Evolutionary conservation across 1,139 yeast genomes (phyloP).

Genomic region (Saccharomyces hybrid): DNA sequence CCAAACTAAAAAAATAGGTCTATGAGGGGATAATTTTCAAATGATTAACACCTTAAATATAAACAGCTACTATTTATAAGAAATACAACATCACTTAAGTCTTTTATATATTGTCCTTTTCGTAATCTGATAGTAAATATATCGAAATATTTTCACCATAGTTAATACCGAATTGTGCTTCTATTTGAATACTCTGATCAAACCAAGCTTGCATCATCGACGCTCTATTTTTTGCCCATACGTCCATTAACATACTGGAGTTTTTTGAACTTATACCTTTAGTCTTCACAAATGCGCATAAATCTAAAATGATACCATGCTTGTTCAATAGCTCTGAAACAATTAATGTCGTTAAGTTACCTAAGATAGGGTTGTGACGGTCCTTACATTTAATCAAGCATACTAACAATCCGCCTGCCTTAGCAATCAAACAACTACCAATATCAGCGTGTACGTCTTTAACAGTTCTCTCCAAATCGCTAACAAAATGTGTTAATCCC

Average conservation of each 20-base stretch:
- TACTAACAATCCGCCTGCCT: slow-evolving; percentile 76
- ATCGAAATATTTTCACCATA: slow-evolving; percentile 62
- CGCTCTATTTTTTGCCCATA: slow-evolving; percentile 67
- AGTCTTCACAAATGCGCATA: slow-evolving; percentile 68
- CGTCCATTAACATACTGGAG: slow-evolving; percentile 52
- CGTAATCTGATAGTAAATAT: slow-evolving; percentile 29
- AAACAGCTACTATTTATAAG: neutral
- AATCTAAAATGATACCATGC: slow-evolving; percentile 80
- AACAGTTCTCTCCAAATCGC: slow-evolving; percentile 72
- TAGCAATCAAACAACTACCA: slow-evolving; percentile 58
- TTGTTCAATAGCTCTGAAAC: slow-evolving; percentile 71
- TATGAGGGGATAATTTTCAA: neutral
- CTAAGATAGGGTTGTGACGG: slow-evolving; percentile 36
- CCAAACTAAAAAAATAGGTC: neutral
- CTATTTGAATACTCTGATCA: slow-evolving; percentile 36
- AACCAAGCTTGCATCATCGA: slow-evolving; percentile 53
- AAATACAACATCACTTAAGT: neutral
- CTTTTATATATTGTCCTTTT: slow-evolving; percentile 11
- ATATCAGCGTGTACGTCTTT: slow-evolving; percentile 59
- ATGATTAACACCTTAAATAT: neutral
- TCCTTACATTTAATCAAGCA: slow-evolving; percentile 65
- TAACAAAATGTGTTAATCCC: slow-evolving; percentile 87
- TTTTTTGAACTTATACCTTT: slow-evolving; percentile 31
- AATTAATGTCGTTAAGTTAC: slow-evolving; percentile 76
- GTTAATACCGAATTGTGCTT: slow-evolving; percentile 44